Evolutionary conservation across 2,329 filamentous ascomycete genomes (phyloP), one percentile per base, ranked within the genome.

Genomic region (Apiospora saccharicola): DNA sequence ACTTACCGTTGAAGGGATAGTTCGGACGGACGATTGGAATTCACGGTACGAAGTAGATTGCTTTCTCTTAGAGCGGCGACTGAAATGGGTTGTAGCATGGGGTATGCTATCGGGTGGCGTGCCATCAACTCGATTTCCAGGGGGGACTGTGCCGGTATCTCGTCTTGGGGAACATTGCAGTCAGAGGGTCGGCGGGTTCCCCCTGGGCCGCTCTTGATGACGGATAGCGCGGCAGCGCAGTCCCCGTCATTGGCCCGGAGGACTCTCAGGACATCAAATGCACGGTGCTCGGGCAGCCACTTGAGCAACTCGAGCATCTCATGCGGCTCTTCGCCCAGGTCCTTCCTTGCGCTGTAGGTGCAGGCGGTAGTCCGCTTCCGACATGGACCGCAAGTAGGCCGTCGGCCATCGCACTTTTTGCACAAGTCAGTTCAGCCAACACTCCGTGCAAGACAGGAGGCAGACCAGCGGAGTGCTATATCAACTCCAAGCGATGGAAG

Each of bases 331-430:
- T 70, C 68, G 47, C 68, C 43, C 12, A 53, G 30, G 14, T 57
- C 68, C 34, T 51, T 47, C 34, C 49, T 51, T 4, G 37, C 3
- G 47, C 46, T 53, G n/a, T 70, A 70, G 68, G 37, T 16, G 47
- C 68, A 70, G 30, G 34, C 47, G 34, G 47, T 43, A 8, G 30
- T 41, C 14, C 68, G 68, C 37, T 70, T 70, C 30, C 68, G 47
- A 26, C 68, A 70, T n/a, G 68, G 68, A 30, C 68, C 68, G 34
- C 68, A 70, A 6, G 47, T 57, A 19, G 68, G 68, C n/a, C 68
- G 68, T 19, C 10, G 46, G 34, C 68, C 68, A 53, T 70, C 68
- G 47, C 68, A 70, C 68, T 70, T 61, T 61, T 19, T 41, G 4
- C 19, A n/a, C 24, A 19, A 10, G 10, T 64, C 10, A 64, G 57